Conservation (phyloP, 306 rosid genomes). For the Prunus armeniaca region DNA sequence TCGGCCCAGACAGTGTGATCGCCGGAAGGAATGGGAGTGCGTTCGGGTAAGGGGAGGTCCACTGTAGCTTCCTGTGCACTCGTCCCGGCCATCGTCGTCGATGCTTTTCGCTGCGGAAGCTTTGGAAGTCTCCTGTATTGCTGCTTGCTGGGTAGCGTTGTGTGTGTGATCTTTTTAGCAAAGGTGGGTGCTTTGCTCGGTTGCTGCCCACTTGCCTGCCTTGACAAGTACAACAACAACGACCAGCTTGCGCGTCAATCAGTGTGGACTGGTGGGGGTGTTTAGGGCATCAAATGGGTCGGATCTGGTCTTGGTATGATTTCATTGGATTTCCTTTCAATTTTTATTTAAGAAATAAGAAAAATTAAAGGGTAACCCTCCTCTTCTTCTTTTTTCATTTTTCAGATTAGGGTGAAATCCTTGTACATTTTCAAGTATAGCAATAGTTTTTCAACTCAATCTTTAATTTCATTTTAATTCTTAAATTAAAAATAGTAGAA, state of each 20-base stretch:
- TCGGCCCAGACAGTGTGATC: conserved; percentile 86
- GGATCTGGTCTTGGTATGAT: not conserved
- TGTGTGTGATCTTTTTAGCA: no score
- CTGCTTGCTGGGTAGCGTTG: no score
- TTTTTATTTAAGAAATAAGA: no score
- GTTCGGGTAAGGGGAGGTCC: conserved; percentile 29
- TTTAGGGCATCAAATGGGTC: conserved; percentile 1
- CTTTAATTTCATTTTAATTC: no score
- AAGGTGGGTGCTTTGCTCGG: not conserved
- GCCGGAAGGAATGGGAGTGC: conserved; percentile 64
- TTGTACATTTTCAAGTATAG: no score
- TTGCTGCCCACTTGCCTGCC: not conserved
- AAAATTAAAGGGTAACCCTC: no score
- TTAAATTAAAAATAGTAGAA: no score
- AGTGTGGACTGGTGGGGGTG: not conserved
- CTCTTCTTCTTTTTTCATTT: not conserved
- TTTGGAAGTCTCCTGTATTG: not conserved
- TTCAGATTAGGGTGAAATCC: not conserved
- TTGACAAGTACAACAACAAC: not conserved
- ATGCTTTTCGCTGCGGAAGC: not conserved
- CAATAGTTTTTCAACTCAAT: no score
- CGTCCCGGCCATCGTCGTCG: conserved; percentile 16
- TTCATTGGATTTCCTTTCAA: not conserved
- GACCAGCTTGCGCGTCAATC: not conserved
- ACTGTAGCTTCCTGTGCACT: conserved; percentile 27